Evolutionary conservation across 2,329 filamentous ascomycete genomes (phyloP).

Genomic region (Fusarium austroafricanum): DNA sequence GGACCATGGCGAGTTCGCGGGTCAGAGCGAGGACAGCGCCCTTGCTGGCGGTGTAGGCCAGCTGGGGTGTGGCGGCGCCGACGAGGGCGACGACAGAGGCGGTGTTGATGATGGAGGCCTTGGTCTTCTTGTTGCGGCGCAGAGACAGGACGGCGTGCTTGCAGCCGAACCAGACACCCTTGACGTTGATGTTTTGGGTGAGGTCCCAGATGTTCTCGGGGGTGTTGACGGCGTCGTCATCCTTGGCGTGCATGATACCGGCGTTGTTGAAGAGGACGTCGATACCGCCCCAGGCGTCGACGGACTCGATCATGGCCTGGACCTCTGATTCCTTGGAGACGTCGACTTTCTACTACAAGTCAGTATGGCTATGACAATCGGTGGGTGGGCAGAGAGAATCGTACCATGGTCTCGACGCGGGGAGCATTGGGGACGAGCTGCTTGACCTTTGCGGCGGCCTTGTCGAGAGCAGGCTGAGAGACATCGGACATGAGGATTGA

Average conservation of each 20-base stretch:
- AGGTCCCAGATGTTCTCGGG: conserved; percentile 94
- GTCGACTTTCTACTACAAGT: conserved; percentile 63
- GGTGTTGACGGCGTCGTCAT: conserved; percentile 83
- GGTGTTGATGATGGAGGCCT: conserved; percentile 90
- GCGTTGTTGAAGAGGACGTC: conserved; percentile 98
- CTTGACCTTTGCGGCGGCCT: conserved; percentile 79
- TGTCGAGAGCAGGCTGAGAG: conserved; percentile 80
- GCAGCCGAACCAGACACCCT: conserved; percentile 96
- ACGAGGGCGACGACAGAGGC: conserved; percentile 90
- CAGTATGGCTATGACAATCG: not conserved
- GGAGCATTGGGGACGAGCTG: conserved; percentile 74
- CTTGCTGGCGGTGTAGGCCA: conserved; percentile 95
- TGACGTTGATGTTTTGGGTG: conserved; percentile 94
- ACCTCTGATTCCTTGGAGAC: conserved; percentile 88
- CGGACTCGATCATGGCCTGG: conserved; percentile 75
- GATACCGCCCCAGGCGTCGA: conserved; percentile 87
- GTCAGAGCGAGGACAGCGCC: conserved; percentile 92
- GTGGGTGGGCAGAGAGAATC: conserved; percentile 12
- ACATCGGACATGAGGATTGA: conserved; percentile 88
- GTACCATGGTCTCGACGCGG: conserved; percentile 70
- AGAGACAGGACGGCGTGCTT: conserved; percentile 90
- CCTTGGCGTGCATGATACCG: conserved; percentile 91
- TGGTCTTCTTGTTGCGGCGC: conserved; percentile 81
- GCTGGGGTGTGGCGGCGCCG: conserved; percentile 86
- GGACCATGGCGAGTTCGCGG: conserved; percentile 89